Conservation (phyloP, 306 rosid genomes). For the Clitoria ternatea region DNA sequence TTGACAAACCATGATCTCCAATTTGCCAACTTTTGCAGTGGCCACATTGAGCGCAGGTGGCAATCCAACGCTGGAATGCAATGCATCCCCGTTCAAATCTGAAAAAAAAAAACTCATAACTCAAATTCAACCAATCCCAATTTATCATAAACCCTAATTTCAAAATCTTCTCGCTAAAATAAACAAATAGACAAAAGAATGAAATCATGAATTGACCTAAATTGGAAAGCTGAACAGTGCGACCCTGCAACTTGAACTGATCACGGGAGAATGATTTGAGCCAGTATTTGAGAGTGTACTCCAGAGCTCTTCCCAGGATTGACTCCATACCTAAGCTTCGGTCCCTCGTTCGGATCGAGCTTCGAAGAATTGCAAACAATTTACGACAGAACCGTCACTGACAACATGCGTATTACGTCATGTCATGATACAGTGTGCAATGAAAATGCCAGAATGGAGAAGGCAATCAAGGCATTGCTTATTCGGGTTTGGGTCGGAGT, state of each 20-base stretch:
- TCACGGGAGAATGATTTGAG: conserved; percentile 87
- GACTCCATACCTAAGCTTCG: conserved; percentile 63
- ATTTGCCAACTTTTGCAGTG: conserved; percentile 77
- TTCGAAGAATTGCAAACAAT: neutral
- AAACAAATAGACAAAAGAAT: neutral
- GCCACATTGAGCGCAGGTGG: conserved; percentile 81
- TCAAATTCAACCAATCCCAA: conserved; percentile 5
- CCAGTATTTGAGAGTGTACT: conserved; percentile 96
- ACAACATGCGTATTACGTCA: neutral
- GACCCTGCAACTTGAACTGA: conserved; percentile 93
- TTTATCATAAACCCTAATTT: neutral
- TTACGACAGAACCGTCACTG: neutral
- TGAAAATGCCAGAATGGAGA: neutral
- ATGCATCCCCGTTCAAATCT: conserved; percentile 88
- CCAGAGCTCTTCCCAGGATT: conserved; percentile 72
- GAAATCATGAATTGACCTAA: conserved; percentile 46
- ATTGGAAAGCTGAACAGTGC: conserved; percentile 79
- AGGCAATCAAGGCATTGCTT: neutral
- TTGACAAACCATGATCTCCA: conserved; percentile 76
- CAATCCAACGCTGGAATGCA: conserved; percentile 90
- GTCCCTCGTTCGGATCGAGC: neutral
- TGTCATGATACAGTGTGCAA: neutral
- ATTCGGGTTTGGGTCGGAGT: conserved; percentile 17
- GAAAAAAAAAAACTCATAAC: conserved; percentile 8
- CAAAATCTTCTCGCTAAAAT: neutral